These are phyloP conservation scores for Solanum clarkiae DNA, from an alignment of 257 asterid genomes.

Conservation along the genomic window DNA sequence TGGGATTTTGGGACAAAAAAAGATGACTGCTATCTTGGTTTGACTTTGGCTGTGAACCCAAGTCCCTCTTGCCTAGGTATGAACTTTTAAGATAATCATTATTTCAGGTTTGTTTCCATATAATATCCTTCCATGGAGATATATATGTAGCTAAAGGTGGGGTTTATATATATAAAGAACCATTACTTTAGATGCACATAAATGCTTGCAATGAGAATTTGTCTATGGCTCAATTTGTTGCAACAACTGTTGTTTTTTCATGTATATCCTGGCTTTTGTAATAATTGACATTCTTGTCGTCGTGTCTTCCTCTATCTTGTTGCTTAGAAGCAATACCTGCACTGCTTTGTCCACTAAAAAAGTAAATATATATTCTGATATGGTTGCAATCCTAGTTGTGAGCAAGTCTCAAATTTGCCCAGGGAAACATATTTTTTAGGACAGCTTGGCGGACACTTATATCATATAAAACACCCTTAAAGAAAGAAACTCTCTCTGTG, in stretches of 20 bases:
- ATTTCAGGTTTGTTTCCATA: background rate
- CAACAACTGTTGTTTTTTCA: background rate
- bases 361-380: background rate
- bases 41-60: slow-evolving; percentile 89
- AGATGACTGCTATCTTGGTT: slow-evolving; percentile 87
- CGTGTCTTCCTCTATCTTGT: background rate
- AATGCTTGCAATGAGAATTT: background rate
- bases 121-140: background rate
- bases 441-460: background rate
- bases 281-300: background rate
- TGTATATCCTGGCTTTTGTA: background rate
- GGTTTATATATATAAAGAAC: background rate
- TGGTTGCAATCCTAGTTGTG: background rate
- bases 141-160: background rate
- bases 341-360: background rate
- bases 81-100: background rate
- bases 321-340: background rate
- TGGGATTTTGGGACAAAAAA: slow-evolving; percentile 63
- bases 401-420: background rate
- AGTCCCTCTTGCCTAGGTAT: slow-evolving; percentile 66
- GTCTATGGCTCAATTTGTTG: background rate
- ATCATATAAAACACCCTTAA: background rate
- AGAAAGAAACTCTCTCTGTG: background rate
- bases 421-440: background rate
- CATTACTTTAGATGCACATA: background rate